These are phyloP conservation scores for Davidsoniella australis DNA, from an alignment of 2,329 filamentous ascomycete genomes.

Conservation along the genomic window DNA sequence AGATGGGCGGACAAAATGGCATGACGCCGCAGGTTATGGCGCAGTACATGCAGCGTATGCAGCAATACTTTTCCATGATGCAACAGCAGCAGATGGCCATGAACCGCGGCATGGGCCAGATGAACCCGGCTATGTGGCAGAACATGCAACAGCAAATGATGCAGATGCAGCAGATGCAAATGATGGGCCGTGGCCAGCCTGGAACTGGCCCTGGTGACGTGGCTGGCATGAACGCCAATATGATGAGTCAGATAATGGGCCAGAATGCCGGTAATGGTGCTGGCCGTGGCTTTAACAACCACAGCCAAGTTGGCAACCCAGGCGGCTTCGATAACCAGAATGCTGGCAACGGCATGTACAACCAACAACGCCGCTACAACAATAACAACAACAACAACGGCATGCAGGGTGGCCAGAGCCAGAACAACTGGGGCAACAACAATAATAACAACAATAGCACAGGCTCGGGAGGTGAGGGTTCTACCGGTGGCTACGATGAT, in stretches of 20 bases:
- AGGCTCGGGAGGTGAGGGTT: constrained; percentile 13
- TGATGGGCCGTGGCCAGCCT: constrained; percentile 16
- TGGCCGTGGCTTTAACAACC: constrained; percentile 25
- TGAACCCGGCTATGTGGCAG: constrained; percentile 48
- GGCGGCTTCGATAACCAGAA: constrained; percentile 8
- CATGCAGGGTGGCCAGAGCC: background rate
- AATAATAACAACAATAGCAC: constrained; percentile 15
- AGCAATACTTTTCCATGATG: constrained; percentile 92
- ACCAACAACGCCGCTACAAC: constrained; percentile 12
- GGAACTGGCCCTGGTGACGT: background rate
- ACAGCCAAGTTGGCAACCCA: constrained; percentile 16
- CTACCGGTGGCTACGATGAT: constrained; percentile 19
- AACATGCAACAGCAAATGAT: constrained; percentile 62
- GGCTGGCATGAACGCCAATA: constrained; percentile 24
- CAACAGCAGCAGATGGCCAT: constrained; percentile 63
- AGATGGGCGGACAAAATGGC: constrained; percentile 33
- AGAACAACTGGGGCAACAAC: constrained; percentile 4
- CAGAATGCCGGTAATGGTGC: constrained; percentile 25
- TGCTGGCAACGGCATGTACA: constrained; percentile 6
- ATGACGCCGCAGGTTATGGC: constrained; percentile 98
- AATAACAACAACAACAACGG: constrained; percentile 16
- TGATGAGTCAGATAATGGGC: constrained; percentile 40
- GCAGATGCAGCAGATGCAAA: constrained; percentile 59
- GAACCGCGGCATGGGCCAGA: constrained; percentile 45
- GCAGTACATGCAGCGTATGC: constrained; percentile 96